phyloP scores from a whole-genome alignment of 768 basidiomycete genomes.

The Filobasidium floriforme region DNA sequence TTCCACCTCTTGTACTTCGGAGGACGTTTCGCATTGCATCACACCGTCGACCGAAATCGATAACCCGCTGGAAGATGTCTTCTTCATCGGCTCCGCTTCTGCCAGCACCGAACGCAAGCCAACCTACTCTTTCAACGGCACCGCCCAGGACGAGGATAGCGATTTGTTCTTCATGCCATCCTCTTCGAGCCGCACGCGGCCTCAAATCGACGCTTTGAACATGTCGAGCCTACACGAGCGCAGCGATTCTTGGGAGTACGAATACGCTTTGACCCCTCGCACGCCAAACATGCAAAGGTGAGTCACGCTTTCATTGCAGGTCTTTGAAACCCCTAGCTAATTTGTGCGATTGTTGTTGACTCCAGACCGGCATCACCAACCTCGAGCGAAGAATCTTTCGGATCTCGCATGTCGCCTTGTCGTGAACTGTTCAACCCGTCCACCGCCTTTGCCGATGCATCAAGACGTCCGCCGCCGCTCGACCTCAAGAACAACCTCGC shows the following conservation, averaged over 20 bases:
- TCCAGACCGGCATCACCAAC: not conserved
- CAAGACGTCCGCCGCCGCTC: not conserved
- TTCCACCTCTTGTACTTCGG: not conserved
- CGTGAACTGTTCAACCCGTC: not conserved
- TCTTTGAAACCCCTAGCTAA: too few species aligned
- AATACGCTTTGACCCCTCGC: too few species aligned
- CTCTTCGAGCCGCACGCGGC: not conserved
- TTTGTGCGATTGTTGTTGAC: too few species aligned
- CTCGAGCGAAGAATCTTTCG: constrained; percentile 8
- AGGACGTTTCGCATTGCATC: not conserved
- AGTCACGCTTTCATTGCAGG: not conserved
- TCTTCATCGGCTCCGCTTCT: not conserved
- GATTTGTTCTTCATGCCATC: not conserved
- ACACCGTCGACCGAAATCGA: not conserved
- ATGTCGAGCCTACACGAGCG: not conserved
- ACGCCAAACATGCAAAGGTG: too few species aligned
- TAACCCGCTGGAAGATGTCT: constrained; percentile 2
- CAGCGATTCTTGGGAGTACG: not conserved
- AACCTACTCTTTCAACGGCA: not conserved
- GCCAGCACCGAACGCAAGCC: not conserved
- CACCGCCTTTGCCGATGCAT: not conserved
- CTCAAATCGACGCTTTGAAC: not conserved
- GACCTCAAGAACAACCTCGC: constrained; percentile 3
- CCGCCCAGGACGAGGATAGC: not conserved
- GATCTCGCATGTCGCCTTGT: not conserved